A percentile compares a stretch with the other conserved stretches of the same genome.
Evolutionary conservation across 805 yeast species (phyloP).

Genomic region (Starmerella vaccinii): DNA sequence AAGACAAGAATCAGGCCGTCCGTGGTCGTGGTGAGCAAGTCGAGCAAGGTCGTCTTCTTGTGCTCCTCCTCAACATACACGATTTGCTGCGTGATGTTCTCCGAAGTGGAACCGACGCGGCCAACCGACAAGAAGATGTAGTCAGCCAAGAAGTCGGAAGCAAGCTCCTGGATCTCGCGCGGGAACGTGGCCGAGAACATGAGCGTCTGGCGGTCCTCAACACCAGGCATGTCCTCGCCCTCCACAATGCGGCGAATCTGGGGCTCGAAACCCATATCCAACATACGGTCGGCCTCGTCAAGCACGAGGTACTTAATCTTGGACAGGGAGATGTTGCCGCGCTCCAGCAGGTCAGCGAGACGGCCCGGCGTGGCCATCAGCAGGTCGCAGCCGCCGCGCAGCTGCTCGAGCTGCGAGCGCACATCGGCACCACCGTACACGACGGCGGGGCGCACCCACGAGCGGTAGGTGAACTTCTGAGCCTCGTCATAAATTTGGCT

Average conservation of each 20-base stretch:
- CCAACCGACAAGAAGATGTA: constrained; percentile 96
- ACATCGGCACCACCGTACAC: constrained; percentile 99
- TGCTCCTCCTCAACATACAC: constrained; percentile 87
- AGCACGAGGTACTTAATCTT: constrained; percentile 88
- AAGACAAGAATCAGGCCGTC: constrained; percentile 88
- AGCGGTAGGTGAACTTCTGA: constrained; percentile 88
- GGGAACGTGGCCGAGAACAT: constrained; percentile 99
- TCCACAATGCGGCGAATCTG: constrained; percentile 97
- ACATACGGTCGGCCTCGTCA: constrained; percentile 99
- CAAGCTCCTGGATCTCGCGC: constrained; percentile 89
- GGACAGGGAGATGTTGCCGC: constrained; percentile 82
- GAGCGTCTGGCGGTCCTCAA: constrained; percentile 83
- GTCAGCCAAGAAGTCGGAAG: constrained; percentile 92
- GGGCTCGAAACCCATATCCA: constrained; percentile 99
- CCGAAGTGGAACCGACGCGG: constrained; percentile 98
- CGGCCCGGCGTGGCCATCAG: constrained; percentile 99
- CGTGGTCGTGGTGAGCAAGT: constrained; percentile 60
- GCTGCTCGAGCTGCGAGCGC: constrained; percentile 72
- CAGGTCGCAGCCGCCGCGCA: constrained; percentile 89
- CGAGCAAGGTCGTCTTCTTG: constrained; percentile 81
- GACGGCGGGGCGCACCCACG: constrained; percentile 95
- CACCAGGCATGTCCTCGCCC: constrained; percentile 95
- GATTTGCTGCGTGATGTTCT: constrained; percentile 91
- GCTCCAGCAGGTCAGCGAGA: constrained; percentile 86
- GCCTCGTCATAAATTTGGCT: constrained; percentile 95